Conservation (phyloP, 2,329 filamentous ascomycete species). For the Didymella pomorum region DNA sequence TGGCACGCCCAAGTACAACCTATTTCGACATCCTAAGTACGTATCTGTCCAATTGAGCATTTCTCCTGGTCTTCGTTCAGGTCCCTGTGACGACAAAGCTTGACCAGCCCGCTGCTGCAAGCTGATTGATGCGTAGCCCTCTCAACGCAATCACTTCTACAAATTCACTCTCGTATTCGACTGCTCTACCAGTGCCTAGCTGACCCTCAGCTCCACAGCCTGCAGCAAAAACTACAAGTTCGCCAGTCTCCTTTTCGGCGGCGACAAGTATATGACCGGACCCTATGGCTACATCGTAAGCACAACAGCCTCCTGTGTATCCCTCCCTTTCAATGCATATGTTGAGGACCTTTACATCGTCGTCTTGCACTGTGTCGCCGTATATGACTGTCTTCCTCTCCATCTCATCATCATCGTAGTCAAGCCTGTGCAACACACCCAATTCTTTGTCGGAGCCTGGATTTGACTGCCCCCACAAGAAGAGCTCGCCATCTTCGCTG, state of each 20-base stretch:
- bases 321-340: constrained; percentile 32
- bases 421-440: constrained; percentile 22
- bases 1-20: background rate
- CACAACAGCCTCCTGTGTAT: constrained; percentile 24
- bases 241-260: constrained; percentile 13
- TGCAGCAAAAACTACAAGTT: constrained; percentile 34
- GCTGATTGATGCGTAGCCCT: constrained; percentile 27
- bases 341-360: constrained; percentile 37
- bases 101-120: constrained; percentile 40
- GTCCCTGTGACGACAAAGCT: constrained; percentile 28
- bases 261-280: constrained; percentile 42
- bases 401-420: background rate
- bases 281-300: constrained; percentile 40
- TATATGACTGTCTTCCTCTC: constrained; percentile 3
- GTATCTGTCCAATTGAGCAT: background rate
- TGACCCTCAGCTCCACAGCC: constrained; percentile 39
- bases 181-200: constrained; percentile 26
- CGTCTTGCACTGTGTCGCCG: constrained; percentile 32
- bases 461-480: constrained; percentile 44
- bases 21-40: background rate
- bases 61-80: background rate
- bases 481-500: constrained; percentile 43
- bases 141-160: constrained; percentile 30
- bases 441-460: constrained; percentile 33
- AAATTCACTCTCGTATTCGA: constrained; percentile 31